Conservation (phyloP, 345 rosid genomes). For the Citrus inodora region DNA sequence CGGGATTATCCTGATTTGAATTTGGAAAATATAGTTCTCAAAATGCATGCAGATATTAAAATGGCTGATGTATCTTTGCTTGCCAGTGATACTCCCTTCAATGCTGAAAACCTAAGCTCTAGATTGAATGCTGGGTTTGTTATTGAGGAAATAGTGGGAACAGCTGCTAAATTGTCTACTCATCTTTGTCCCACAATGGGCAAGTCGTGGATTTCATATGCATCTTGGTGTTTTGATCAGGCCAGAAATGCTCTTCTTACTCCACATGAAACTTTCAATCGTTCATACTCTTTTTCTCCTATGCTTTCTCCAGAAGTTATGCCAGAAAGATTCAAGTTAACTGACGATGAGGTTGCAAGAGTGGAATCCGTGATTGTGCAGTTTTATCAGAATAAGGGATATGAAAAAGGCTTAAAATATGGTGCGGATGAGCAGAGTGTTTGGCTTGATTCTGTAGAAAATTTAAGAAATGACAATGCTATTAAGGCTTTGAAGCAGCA, state of each 20-base stretch:
- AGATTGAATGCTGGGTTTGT: constrained; percentile 32
- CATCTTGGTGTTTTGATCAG: constrained; percentile 84
- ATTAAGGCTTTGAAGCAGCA: constrained; percentile 47
- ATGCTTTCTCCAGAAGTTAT: constrained; percentile 53
- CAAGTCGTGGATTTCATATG: constrained; percentile 93
- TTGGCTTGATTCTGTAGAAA: constrained; percentile 30
- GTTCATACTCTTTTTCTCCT: constrained; percentile 54
- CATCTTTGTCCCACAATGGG: constrained; percentile 83
- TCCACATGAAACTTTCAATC: constrained; percentile 39
- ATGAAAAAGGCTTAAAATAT: constrained; percentile 19
- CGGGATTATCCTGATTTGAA: constrained; percentile 40
- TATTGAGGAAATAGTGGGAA: constrained; percentile 72
- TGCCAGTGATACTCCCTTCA: constrained; percentile 19
- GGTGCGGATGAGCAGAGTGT: constrained; percentile 27
- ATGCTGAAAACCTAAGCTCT: constrained; percentile 30
- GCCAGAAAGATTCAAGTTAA: constrained; percentile 65
- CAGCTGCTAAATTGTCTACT: constrained; percentile 72
- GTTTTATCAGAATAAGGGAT: constrained; percentile 36
- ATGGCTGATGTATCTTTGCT: constrained; percentile 29
- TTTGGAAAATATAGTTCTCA: constrained; percentile 45
- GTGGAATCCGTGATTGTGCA: constrained; percentile 44
- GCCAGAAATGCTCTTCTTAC: constrained; percentile 48
- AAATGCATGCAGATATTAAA: constrained; percentile 50
- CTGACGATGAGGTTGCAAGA: constrained; percentile 55
- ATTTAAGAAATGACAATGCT: constrained; percentile 26